A percentile compares a stretch with the other conserved stretches of the same genome.
These are phyloP conservation scores for Fusarium subglutinans DNA, from an alignment of 2,329 filamentous ascomycete genomes.

Conservation along the genomic window DNA sequence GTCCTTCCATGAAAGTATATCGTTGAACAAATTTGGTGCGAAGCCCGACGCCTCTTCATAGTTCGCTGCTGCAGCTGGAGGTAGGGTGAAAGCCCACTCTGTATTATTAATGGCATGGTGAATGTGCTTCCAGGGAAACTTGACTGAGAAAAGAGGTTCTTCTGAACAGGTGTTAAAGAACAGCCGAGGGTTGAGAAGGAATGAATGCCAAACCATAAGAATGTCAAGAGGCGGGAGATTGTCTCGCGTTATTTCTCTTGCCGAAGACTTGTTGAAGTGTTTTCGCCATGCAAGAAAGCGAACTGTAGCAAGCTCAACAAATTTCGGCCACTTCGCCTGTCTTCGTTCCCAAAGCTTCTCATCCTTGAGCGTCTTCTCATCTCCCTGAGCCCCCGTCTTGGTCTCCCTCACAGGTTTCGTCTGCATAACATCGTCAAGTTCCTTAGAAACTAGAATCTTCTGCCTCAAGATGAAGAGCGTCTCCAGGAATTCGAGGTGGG, in stretches of 20 bases:
- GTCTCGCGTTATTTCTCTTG: neutral
- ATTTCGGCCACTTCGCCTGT: conserved; percentile 41
- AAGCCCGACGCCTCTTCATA: neutral
- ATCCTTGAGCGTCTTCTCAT: conserved; percentile 37
- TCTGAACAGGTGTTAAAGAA: conserved; percentile 26
- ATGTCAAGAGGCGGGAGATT: conserved; percentile 44
- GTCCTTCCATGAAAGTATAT: neutral
- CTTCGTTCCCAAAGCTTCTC: conserved; percentile 23
- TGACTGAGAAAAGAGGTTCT: conserved; percentile 20
- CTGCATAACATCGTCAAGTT: conserved; percentile 28
- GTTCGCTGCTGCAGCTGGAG: neutral
- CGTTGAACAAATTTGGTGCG: neutral
- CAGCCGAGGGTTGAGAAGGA: conserved; percentile 46
- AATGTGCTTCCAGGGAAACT: conserved; percentile 34
- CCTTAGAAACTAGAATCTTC: conserved; percentile 30
- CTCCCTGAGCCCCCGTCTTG: conserved; percentile 26
- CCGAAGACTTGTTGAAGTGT: neutral
- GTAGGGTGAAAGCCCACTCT: conserved; percentile 20
- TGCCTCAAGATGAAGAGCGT: conserved; percentile 63
- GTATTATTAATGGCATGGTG: conserved; percentile 23
- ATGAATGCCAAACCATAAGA: conserved; percentile 51
- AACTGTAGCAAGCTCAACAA: conserved; percentile 39
- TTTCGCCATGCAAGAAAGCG: conserved; percentile 42
- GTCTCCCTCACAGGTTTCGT: conserved; percentile 20
- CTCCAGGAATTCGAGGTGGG: conserved; percentile 69